Evolutionary conservation across 2,329 filamentous ascomycete species (phyloP).

Genomic region (Pestalotiopsis sp.): DNA sequence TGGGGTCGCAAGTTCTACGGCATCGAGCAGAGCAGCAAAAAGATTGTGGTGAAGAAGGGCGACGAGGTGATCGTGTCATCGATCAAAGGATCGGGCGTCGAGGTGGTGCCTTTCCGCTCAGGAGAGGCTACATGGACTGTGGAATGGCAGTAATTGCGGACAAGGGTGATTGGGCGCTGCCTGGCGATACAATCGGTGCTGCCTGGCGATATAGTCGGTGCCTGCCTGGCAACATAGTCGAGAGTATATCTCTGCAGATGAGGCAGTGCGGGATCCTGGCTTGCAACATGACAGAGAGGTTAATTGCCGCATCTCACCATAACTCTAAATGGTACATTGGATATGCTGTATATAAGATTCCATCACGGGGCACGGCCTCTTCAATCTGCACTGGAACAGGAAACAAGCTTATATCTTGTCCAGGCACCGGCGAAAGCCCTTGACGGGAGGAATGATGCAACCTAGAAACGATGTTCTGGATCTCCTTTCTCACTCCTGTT

Average conservation of each 20-base stretch:
- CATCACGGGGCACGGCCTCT: not conserved
- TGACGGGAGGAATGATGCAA: not conserved
- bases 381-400: not conserved
- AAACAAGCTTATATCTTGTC: not conserved
- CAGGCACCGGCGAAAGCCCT: not conserved
- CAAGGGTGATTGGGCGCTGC: not conserved
- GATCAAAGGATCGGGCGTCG: conserved; percentile 55
- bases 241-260: not conserved
- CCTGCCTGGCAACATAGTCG: not conserved
- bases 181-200: not conserved
- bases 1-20: conserved; percentile 29
- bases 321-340: not conserved
- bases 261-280: not conserved
- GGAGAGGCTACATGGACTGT: conserved; percentile 63
- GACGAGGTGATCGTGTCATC: conserved; percentile 54
- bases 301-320: not conserved
- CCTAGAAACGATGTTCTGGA: not conserved
- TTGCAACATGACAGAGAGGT: not conserved
- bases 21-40: conserved; percentile 11
- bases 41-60: conserved; percentile 15
- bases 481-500: not conserved
- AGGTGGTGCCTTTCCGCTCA: conserved; percentile 67
- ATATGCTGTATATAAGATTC: not conserved
- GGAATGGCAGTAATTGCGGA: conserved; percentile 37
- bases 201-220: not conserved